Evolutionary conservation across 345 rosid species (phyloP), one percentile per base, ranked within the genome.

Genomic region (Eutrema heterophyllum): DNA sequence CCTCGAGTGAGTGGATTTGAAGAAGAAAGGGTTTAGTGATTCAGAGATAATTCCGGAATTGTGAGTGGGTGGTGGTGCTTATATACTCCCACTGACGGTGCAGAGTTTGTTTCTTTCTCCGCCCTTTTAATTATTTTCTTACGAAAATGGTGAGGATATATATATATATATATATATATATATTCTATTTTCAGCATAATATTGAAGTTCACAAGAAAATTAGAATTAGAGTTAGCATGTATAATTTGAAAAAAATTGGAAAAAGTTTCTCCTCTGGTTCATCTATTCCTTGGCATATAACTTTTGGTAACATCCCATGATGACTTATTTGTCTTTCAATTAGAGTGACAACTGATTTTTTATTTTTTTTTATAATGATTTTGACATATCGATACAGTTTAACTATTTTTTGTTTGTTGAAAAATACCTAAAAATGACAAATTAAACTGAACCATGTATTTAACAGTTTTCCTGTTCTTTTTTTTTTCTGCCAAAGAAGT

Each of bases 1-100:
- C 74, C 24, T 44, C 5, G 38, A 35, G 35, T 62, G 44, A 52
- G 45, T 69, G 80, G 75, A 46, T 53, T 61, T 54, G 53, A 51
- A 32, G 63, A 64, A 50, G 57, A 66, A 38, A 50, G 52, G 59
- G 51, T 64, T 68, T 59, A 62, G 70, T 45, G 75, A 62, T 62
- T 54, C 67, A 46, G 75, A 76, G 80, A 64, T 63, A 56, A 70
- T 76, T 62, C 74, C 65, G 71, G 71, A 71, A 9, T 35, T 46
- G 67, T 35, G 59, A 77, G 71, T 77, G 80, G 61, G 62, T 76
- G 71, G 30, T 76, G 45, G 5, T 64, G 3, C 3, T 70, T 64
- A 40, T 70, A 74, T 67, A 74, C 78, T 59, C 67, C 70, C 67
- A 24, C 11, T 68, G 36, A 64, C 39, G 63, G 7, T 64, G 30